Evolutionary conservation across 495 filamentous ascomycete species (phyloP).

Genomic region (Penicillium egyptiacum): DNA sequence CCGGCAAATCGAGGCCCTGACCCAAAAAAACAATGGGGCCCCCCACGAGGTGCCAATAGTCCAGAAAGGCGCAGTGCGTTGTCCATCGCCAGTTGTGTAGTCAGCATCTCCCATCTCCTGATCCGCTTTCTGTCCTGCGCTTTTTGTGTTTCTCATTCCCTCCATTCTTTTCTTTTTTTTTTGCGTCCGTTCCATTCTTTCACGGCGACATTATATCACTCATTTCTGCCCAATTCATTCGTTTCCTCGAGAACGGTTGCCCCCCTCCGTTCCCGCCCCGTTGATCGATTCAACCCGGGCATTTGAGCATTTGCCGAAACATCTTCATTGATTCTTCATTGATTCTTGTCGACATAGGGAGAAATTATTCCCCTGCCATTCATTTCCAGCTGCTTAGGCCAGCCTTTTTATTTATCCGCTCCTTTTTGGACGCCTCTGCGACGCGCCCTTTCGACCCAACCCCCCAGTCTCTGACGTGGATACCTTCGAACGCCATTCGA

Average conservation of each 20-base stretch:
- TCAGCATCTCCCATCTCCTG: conserved; percentile 39
- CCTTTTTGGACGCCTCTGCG: conserved; percentile 43
- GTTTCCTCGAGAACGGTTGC: conserved; percentile 30
- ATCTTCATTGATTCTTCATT: conserved; percentile 15
- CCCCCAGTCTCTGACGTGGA: conserved; percentile 33
- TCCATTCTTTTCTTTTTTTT: conserved; percentile 25
- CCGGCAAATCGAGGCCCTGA: conserved; percentile 12
- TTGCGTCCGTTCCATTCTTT: conserved; percentile 48
- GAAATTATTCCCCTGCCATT: conserved; percentile 19
- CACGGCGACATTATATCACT: conserved; percentile 35
- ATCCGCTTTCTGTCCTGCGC: conserved; percentile 25
- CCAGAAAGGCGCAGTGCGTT: background rate
- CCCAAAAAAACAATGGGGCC: conserved; percentile 8
- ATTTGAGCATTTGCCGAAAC: conserved; percentile 12
- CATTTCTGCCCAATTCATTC: conserved; percentile 29
- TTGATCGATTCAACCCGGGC: conserved; percentile 35
- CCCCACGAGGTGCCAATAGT: conserved; percentile 26
- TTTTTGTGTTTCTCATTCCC: conserved; percentile 27
- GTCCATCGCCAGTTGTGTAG: conserved; percentile 11
- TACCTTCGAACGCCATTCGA: conserved; percentile 21
- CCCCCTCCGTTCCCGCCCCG: conserved; percentile 24
- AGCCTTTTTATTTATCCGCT: conserved; percentile 36
- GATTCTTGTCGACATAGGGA: conserved; percentile 14
- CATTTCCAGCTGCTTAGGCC: conserved; percentile 44
- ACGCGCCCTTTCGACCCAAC: conserved; percentile 40